Evolutionary conservation across 2,329 filamentous ascomycete genomes (phyloP).

Genomic region (Chrysoporthe cubensis): DNA sequence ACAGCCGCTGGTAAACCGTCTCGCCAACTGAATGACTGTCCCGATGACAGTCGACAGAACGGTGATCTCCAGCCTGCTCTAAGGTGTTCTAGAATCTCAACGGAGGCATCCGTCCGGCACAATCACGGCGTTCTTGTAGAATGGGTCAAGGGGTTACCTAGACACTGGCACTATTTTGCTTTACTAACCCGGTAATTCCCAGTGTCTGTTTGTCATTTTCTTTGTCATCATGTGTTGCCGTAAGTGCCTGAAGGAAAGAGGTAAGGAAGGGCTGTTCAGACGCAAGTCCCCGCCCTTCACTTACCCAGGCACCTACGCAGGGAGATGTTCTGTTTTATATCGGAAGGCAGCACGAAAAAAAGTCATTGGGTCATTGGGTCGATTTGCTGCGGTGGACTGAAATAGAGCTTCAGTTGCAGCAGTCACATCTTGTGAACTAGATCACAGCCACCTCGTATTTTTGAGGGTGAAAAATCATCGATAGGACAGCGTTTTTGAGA

Average conservation of each 20-base stretch:
- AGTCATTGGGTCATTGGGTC: constrained; percentile 17
- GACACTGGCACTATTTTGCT: constrained; percentile 26
- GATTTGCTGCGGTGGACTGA: constrained; percentile 10
- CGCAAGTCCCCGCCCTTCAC: constrained; percentile 7
- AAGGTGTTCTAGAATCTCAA: constrained; percentile 16
- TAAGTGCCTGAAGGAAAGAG: constrained; percentile 12
- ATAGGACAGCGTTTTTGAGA: constrained; percentile 5
- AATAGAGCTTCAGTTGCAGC: constrained; percentile 3
- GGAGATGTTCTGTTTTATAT: not conserved
- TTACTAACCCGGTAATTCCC: constrained; percentile 24
- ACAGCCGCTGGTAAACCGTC: constrained; percentile 53
- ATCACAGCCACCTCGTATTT: not conserved
- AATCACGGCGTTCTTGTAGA: constrained; percentile 29
- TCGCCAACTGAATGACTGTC: not conserved
- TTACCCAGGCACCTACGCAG: constrained; percentile 7
- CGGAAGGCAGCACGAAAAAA: constrained; percentile 25
- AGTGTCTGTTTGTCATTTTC: constrained; percentile 21
- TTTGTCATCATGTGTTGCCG: constrained; percentile 2
- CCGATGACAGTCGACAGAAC: not conserved
- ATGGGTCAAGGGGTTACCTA: constrained; percentile 24
- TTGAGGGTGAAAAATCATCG: not conserved
- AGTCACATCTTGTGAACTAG: constrained; percentile 10
- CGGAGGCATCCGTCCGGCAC: constrained; percentile 25
- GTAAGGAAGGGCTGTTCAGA: not conserved
- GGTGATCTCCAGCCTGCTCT: constrained; percentile 9